A percentile compares a stretch with the other conserved stretches of the same genome.
Conservation (phyloP, 768 basidiomycete species). For the Agrocybe praecox region DNA sequence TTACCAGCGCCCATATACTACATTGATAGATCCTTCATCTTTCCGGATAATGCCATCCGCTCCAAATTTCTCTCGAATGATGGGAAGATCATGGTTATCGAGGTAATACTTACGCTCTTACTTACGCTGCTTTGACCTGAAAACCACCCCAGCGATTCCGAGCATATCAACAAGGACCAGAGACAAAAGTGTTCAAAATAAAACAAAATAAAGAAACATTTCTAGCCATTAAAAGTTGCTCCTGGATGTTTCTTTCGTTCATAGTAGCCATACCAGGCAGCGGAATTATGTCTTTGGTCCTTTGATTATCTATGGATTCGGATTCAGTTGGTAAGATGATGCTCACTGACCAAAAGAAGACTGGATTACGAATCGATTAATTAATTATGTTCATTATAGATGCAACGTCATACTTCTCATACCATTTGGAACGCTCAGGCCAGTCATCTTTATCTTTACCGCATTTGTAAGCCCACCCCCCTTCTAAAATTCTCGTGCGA, state of each 20-base stretch:
- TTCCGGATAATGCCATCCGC: constrained; percentile 34
- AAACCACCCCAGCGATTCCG: constrained; percentile 25
- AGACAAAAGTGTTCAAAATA: constrained; percentile 33
- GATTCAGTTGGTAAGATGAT: constrained; percentile 31
- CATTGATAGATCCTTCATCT: constrained; percentile 27
- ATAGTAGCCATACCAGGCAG: constrained; percentile 24
- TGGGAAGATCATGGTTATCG: constrained; percentile 33
- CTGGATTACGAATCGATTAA: neutral
- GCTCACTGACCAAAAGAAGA: neutral
- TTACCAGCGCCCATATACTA: neutral
- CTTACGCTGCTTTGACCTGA: neutral
- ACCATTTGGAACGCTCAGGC: constrained; percentile 30
- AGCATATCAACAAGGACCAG: constrained; percentile 37
- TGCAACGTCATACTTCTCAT: constrained; percentile 32
- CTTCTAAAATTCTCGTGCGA: too few species aligned
- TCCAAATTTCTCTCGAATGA: constrained; percentile 30
- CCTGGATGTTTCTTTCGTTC: constrained; percentile 30
- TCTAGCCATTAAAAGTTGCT: constrained; percentile 36
- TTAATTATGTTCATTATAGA: constrained; percentile 10
- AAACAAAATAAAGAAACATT: constrained; percentile 32
- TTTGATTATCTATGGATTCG: constrained; percentile 32
- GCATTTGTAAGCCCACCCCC: constrained; percentile 33
- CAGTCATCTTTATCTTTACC: constrained; percentile 25
- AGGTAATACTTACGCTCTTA: constrained; percentile 16
- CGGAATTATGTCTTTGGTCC: constrained; percentile 31